Evolutionary conservation across 2,329 filamentous ascomycete genomes (phyloP).

Genomic region (Rhexocercosporidium sp.): DNA sequence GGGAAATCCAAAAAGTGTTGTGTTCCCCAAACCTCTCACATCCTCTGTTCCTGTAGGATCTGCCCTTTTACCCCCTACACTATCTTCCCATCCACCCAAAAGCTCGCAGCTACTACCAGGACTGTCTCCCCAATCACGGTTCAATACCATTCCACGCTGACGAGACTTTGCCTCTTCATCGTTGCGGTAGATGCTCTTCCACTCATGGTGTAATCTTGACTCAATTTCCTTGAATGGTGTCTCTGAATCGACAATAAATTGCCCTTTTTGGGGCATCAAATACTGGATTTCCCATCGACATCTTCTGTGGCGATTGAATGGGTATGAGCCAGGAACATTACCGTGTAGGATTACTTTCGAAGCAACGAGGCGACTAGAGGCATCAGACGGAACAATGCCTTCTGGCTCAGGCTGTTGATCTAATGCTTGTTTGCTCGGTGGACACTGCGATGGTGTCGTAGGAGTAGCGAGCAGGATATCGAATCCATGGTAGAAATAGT

Average conservation of each 20-base stretch:
- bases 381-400: conserved; percentile 33
- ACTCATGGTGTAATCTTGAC: conserved; percentile 67
- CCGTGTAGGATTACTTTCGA: conserved; percentile 94
- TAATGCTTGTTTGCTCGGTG: conserved; percentile 53
- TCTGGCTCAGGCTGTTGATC: conserved; percentile 36
- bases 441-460: conserved; percentile 65
- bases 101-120: conserved; percentile 86
- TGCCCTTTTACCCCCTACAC: conserved; percentile 50
- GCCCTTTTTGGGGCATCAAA: conserved; percentile 50
- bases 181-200: conserved; percentile 69
- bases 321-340: conserved; percentile 94
- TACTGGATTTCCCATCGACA: conserved; percentile 83
- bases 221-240: conserved; percentile 78
- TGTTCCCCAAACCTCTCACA: conserved; percentile 68
- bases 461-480: conserved; percentile 89
- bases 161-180: conserved; percentile 55
- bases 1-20: conserved; percentile 91
- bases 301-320: conserved; percentile 92
- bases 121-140: conserved; percentile 89
- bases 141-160: conserved; percentile 82
- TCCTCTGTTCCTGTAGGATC: conserved; percentile 52
- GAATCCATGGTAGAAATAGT: conserved; percentile 96
- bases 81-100: conserved; percentile 85
- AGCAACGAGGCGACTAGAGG: conserved; percentile 73
- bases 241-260: conserved; percentile 56